Percentiles rank a stretch among this genome's conserved stretches.
Evolutionary conservation across 139 green algal species (phyloP).

Genomic region (Nannochloris sp.): DNA sequence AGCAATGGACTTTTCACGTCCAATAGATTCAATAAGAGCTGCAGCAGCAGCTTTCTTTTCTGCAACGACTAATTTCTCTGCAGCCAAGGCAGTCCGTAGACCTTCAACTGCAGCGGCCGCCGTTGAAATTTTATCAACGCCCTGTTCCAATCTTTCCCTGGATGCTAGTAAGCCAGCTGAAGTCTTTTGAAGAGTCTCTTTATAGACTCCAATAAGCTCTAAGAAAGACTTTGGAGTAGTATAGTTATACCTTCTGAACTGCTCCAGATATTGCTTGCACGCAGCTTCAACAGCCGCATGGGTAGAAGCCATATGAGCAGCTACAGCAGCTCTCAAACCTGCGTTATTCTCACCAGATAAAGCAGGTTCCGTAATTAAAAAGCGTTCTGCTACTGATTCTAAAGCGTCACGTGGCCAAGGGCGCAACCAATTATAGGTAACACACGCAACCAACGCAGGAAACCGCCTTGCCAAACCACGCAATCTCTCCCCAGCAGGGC

Average conservation of each 20-base stretch:
- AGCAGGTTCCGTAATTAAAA: constrained; percentile 65
- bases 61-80: constrained; percentile 83
- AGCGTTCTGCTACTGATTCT: constrained; percentile 68
- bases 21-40: constrained; percentile 83
- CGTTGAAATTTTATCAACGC: constrained; percentile 39
- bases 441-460: constrained; percentile 81
- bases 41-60: constrained; percentile 78
- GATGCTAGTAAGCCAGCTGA: constrained; percentile 47
- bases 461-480: constrained; percentile 77
- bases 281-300: constrained; percentile 58
- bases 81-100: constrained; percentile 67
- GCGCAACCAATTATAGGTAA: constrained; percentile 78
- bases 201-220: constrained; percentile 82
- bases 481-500: constrained; percentile 85
- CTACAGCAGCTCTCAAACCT: constrained; percentile 55
- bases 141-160: constrained; percentile 72
- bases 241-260: constrained; percentile 73
- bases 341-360: constrained; percentile 34
- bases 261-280: constrained; percentile 43
- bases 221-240: constrained; percentile 90
- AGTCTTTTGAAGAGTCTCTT: constrained; percentile 59
- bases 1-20: constrained; percentile 76
- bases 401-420: constrained; percentile 78
- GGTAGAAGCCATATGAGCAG: constrained; percentile 81
- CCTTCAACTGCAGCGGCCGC: constrained; percentile 56